Evolutionary conservation across 208 protist species (phyloP).

Genomic region (Phytomonas sp.): DNA sequence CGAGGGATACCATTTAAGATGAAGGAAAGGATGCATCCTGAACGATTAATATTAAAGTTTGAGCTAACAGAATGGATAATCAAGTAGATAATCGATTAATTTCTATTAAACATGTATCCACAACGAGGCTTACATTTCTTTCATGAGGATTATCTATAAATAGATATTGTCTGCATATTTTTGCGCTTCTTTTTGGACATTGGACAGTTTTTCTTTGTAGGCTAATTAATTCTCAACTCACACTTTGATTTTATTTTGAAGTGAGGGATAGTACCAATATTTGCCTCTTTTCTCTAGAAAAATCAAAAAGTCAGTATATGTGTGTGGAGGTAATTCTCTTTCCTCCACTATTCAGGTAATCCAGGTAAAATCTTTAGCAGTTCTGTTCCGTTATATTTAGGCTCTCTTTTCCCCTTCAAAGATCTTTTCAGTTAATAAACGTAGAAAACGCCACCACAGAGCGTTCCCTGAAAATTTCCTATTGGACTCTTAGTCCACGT

Average conservation of each 20-base stretch:
- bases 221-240: not conserved
- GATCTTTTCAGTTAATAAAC: not conserved
- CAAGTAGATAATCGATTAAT: not conserved
- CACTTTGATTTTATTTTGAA: not conserved
- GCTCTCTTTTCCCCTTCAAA: not conserved
- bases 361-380: not conserved
- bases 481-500: not conserved
- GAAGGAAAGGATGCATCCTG: not conserved
- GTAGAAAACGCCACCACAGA: not conserved
- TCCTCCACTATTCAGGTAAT: not conserved
- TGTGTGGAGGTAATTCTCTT: not conserved
- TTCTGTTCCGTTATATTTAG: too few species aligned
- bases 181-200: not conserved
- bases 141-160: not conserved
- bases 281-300: not conserved
- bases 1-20: not conserved
- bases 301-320: constrained; percentile 5
- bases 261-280: not conserved
- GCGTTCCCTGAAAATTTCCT: not conserved
- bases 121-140: not conserved
- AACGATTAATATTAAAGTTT: not conserved
- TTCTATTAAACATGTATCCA: not conserved
- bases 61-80: not conserved
- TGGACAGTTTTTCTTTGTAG: too few species aligned
- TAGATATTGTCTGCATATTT: not conserved